Base-by-base conservation (phyloP, 2,329 filamentous ascomycete species). In the Trematosphaeria pertusa region DNA sequence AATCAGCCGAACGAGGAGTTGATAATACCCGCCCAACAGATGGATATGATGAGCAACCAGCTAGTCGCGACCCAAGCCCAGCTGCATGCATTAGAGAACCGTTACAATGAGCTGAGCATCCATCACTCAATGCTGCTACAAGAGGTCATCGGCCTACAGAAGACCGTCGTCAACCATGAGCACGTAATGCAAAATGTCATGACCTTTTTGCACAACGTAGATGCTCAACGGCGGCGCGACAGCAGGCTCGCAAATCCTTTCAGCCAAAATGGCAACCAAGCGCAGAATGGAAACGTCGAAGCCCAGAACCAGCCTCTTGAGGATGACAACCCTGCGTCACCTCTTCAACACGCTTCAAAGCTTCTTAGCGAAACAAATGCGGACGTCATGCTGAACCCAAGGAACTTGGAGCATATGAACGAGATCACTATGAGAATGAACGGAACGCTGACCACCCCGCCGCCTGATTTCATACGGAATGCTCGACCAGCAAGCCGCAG, bases 51-150 rank as follows among this genome's bases (percentile, higher is more conserved):
- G 62, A 93, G 91, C 70, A 89, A 91, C 62, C 91, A 95, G 61
- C 78, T 97, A 40, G 85, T 91, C 41, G 93, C 92, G 8, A 95
- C 92, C 5, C 91, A 96, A 64, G 90, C 96, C 66, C 93, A 97
- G 71, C 84, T 97, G 31, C 91, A 96, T 67, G 84, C 88, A 47
- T 78, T 97, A 31, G 89, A 94, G 62, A 89, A 93, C 61, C 84
- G 90, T 54, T 94, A 91, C 69, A 86, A 87, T 50, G 91, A 96
- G 62, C 81, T 97, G 42, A 81, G 78, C 52, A 80, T 86, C 48
- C 83, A 86, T 58, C 81, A 87, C 55, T 82, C 83, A 17, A 80
- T 87, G 72, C 77, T 87, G 52, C 66, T 86, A 40, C 83, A 87
- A 62, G 84, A 87, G 63, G 68, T 86, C 24, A 81, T 86, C 54